Base-by-base conservation (phyloP, 768 basidiomycete genomes). In the Tricholoma bakamatsutake region DNA sequence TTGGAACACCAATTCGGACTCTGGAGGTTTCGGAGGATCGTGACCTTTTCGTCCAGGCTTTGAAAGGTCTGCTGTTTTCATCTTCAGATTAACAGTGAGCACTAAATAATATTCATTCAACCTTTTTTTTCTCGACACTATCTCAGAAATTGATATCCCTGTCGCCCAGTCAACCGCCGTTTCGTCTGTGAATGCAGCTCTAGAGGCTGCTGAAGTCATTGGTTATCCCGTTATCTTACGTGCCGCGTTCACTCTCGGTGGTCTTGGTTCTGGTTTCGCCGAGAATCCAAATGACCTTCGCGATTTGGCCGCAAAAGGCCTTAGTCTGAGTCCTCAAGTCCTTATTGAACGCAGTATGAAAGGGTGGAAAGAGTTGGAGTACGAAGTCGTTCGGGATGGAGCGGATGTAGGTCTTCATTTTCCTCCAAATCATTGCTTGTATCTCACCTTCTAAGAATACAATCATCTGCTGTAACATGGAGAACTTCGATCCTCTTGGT, bases 351-450 rank as follows among this genome's bases (percentile, higher is more conserved):
- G 94, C 50, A 92, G 89, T 62, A 90, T 99, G 88, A 98, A 98
- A 73, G 97, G 97, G 30, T 99, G 97, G 97, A 99, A 99, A 70
- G 97, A 99, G 74, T 81, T 98, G 59, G 97, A 99, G 73, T 99
- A 98, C 63, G 97, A 99, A 70, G 97, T 99, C 59, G 97, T 98
- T 65, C 89, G 97, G 53, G 97, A 99, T 69, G 94, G 81, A 61
- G 96, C 96, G 50, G 97, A 99, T 73, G 92, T 93, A 70, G 62
- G 89, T 83, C 4, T 15, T 55, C 24, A 42, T 42, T 42, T 42
- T 8, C 40, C 40, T 42, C 40, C 17, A 58, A 47, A 54, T 53
- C 43, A 21, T 55, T 46, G 49, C 50, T 17, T 24, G 15, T 39
- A 45, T 10, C 3, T n/a, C 37, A 50, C n/a, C 35, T 30, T 39